Base-by-base conservation (phyloP, 75 land plant genomes). In the Pinus albicaulis region DNA sequence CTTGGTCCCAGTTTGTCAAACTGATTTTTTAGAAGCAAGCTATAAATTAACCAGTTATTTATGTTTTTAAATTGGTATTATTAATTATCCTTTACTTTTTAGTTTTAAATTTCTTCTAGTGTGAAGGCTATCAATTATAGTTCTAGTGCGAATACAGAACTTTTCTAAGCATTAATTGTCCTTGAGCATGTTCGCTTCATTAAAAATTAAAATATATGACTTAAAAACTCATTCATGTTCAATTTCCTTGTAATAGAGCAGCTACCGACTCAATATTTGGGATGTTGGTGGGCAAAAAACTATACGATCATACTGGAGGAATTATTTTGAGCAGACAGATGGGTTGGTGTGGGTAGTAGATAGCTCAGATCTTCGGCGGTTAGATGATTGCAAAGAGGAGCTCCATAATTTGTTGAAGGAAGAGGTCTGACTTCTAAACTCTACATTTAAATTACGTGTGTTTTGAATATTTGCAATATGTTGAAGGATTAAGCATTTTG, bases 301-400 rank as follows among this genome's bases (percentile, higher is more conserved):
- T 20, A 87, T 97, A 64, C 73, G 99, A 76, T 90, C 98, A 0
- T 97, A 97, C 68, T 97, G 99, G 98, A 90, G 98, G 80, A 94
- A 96, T 81, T 94, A 94, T 73, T 94, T 95, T 77, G 98, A 97
- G 78, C 98, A 94, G 68, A 94, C 99, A 16, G 98, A 94, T 88
- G 98, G 99, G 11, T 79, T 94, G 81, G 93, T 97, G n/a, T 96
- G 99, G 99, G 99, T 94, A 14, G 95, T 97, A 61, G 99, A 96
- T 79, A 90, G 99, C 85, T 94, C 95, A 1, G 99, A 97, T 82
- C 84, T 92, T 34, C 86, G 99, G 23, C 80, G 99, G 52, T 74
- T 97, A 55, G 89, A 94, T 76, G 98, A 97, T 76, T 97, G 99
- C 87, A 90, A 79, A 74, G 20, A 80, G 36, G 99, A 97, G 83